Percentiles rank a stretch among this genome's conserved stretches.
These are phyloP conservation scores for Ustulina deusta DNA, from an alignment of 2,329 filamentous ascomycete genomes.

Conservation along the genomic window DNA sequence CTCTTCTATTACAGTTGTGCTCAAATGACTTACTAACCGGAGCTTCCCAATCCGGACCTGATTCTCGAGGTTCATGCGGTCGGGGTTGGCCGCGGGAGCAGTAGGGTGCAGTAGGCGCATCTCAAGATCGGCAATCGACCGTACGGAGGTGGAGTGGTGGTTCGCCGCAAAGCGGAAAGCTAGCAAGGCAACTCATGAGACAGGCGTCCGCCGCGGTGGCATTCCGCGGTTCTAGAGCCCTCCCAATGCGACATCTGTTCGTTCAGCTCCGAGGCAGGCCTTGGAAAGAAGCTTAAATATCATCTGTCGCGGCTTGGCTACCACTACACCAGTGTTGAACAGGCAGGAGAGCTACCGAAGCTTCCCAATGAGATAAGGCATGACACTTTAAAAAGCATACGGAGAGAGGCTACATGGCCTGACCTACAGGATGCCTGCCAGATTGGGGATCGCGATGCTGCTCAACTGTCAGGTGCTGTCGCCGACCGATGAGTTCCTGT, in stretches of 20 bases:
- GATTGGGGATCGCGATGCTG: conserved; percentile 25
- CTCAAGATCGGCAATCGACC: conserved; percentile 10
- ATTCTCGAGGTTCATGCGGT: too few species aligned
- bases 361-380: conserved; percentile 21
- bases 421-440: conserved; percentile 19
- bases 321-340: conserved; percentile 25
- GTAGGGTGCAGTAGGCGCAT: too few species aligned
- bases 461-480: conserved; percentile 15
- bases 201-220: background rate
- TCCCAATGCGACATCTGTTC: background rate
- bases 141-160: background rate
- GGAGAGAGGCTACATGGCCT: background rate
- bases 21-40: background rate
- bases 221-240: conserved; percentile 19
- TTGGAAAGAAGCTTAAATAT: background rate
- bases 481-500: conserved; percentile 25
- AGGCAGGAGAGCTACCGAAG: conserved; percentile 25
- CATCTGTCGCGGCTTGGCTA: conserved; percentile 20
- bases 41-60: background rate
- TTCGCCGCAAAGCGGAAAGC: background rate
- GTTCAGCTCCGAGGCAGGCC: background rate
- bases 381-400: conserved; percentile 4
- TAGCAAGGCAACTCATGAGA: background rate
- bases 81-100: background rate
- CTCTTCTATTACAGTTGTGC: background rate